Percentiles rank a stretch among this genome's conserved stretches.
phyloP scores from a whole-genome alignment of 2,329 filamentous ascomycete species.

The Fusarium sacchari region DNA sequence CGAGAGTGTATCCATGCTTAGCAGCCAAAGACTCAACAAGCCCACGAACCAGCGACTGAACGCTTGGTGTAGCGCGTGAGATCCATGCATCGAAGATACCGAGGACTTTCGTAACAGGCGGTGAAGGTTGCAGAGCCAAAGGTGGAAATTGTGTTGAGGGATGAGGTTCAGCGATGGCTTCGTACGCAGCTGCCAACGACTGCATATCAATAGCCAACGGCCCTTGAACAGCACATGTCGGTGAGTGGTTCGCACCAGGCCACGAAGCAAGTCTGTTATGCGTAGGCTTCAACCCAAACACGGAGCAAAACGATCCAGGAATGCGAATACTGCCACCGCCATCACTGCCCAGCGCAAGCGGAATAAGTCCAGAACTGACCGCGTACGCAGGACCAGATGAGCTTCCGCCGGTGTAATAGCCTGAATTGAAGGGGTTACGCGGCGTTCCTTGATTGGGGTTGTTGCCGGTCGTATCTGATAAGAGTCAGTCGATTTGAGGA shows the following conservation, averaged over 20 bases:
- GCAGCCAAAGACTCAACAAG: constrained; percentile 64
- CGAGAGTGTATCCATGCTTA: constrained; percentile 61
- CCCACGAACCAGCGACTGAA: constrained; percentile 54
- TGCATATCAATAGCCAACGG: constrained; percentile 74
- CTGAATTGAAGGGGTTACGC: constrained; percentile 75
- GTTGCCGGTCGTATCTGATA: constrained; percentile 75
- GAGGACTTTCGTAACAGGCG: constrained; percentile 58
- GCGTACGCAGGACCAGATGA: constrained; percentile 79
- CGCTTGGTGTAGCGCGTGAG: constrained; percentile 53
- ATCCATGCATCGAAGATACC: constrained; percentile 76
- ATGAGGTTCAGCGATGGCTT: constrained; percentile 72
- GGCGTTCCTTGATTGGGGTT: constrained; percentile 80
- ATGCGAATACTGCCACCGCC: constrained; percentile 80
- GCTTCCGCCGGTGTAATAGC: constrained; percentile 81
- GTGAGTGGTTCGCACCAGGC: constrained; percentile 67
- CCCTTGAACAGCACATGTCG: constrained; percentile 72
- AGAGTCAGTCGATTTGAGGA: constrained; percentile 3
- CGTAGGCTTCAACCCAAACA: constrained; percentile 78
- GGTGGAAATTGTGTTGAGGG: constrained; percentile 65
- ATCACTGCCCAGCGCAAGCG: constrained; percentile 77
- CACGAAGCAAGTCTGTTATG: constrained; percentile 72
- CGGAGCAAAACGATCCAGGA: constrained; percentile 75
- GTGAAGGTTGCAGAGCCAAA: constrained; percentile 40
- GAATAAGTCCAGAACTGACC: constrained; percentile 75
- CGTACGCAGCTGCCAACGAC: constrained; percentile 73